A percentile compares a stretch with the other conserved stretches of the same genome.
Evolutionary conservation across 345 rosid species (phyloP).

Genomic region (Limnanthes douglasii): DNA sequence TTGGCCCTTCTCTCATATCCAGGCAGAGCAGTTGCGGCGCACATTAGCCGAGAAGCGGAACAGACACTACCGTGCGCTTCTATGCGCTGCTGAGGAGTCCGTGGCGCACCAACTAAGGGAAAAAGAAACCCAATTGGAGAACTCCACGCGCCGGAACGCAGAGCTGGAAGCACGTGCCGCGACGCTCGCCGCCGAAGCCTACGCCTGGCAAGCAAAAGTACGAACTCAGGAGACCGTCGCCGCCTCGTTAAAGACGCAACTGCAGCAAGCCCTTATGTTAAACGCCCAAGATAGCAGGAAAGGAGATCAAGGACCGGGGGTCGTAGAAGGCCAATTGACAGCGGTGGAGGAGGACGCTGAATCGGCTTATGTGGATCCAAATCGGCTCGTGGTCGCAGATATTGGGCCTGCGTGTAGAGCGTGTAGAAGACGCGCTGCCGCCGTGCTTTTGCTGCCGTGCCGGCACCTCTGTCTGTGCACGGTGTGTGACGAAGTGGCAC

Average conservation of each 20-base stretch:
- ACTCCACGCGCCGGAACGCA: conserved; percentile 52
- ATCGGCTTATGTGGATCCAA: conserved; percentile 64
- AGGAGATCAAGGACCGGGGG: conserved; percentile 14
- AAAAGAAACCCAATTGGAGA: conserved; percentile 62
- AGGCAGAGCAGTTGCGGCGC: conserved; percentile 72
- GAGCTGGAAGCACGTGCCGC: conserved; percentile 83
- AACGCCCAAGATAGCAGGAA: conserved; percentile 14
- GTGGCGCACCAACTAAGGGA: conserved; percentile 40
- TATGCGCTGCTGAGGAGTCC: conserved; percentile 57
- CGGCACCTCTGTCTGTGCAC: conserved; percentile 72
- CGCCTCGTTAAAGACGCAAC: conserved; percentile 57
- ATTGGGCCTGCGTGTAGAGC: conserved; percentile 33
- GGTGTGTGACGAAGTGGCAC: conserved; percentile 46
- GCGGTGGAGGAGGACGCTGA: conserved; percentile 56
- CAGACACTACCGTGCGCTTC: conserved; percentile 59
- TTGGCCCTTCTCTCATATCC: too few species aligned
- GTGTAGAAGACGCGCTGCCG: conserved; percentile 42
- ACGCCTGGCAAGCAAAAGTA: conserved; percentile 83
- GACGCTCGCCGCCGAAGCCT: conserved; percentile 60
- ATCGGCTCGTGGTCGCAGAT: conserved; percentile 19
- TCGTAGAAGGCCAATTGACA: neutral
- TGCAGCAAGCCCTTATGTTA: conserved; percentile 48
- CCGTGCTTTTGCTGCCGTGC: conserved; percentile 81
- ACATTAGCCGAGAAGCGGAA: conserved; percentile 58
- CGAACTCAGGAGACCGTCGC: conserved; percentile 67